Percentiles rank a stretch among this genome's conserved stretches.
These are phyloP conservation scores for Jatropha multifida DNA, from an alignment of 441 rosid species.

Conservation along the genomic window DNA sequence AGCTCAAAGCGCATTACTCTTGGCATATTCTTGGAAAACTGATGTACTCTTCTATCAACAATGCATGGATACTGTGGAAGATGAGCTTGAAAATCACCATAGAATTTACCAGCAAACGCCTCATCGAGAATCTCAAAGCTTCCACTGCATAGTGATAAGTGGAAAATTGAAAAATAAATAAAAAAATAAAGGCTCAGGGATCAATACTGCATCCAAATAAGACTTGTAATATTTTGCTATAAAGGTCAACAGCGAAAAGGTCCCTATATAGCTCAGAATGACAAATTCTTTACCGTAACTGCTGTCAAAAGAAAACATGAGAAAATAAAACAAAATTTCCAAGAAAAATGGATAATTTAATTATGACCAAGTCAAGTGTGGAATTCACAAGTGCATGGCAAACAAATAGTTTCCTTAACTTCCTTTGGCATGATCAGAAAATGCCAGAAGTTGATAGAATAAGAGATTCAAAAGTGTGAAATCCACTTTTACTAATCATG, in stretches of 20 bases:
- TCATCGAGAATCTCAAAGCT: constrained; percentile 1
- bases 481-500: not conserved
- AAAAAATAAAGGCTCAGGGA: not conserved
- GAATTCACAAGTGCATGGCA: not conserved
- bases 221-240: not conserved
- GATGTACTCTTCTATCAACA: constrained; percentile 36
- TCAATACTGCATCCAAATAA: not conserved
- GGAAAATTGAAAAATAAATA: too few species aligned
- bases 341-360: not conserved
- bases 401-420: not conserved
- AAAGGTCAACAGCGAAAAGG: not conserved
- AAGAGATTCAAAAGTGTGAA: not conserved
- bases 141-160: not conserved
- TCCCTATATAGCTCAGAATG: not conserved
- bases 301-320: not conserved
- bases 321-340: not conserved
- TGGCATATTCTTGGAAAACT: constrained; percentile 44
- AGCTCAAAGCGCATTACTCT: constrained; percentile 41
- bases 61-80: constrained; percentile 29
- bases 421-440: not conserved
- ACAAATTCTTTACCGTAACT: not conserved
- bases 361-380: not conserved
- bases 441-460: not conserved
- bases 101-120: not conserved
- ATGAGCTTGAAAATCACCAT: constrained; percentile 42